These are phyloP conservation scores for Heliocybe sulcata DNA, from an alignment of 1,284 basidiomycete genomes.

Conservation along the genomic window DNA sequence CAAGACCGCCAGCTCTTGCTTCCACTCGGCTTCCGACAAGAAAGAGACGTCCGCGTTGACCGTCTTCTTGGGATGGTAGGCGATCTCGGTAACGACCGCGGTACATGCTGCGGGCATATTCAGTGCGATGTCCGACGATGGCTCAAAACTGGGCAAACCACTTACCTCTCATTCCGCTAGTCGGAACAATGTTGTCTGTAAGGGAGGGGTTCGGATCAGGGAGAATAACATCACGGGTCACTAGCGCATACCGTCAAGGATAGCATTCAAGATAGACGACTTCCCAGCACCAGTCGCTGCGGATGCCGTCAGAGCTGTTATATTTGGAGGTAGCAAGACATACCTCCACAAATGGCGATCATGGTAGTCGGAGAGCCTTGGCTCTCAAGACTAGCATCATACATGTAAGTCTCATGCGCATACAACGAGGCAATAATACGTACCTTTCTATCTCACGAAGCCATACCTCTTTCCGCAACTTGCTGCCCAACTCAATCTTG, in stretches of 20 bases:
- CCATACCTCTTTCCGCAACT: constrained; percentile 53
- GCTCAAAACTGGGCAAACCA: constrained; percentile 3
- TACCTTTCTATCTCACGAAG: constrained; percentile 44
- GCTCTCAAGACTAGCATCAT: constrained; percentile 30
- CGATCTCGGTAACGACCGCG: constrained; percentile 57
- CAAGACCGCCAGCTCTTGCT: constrained; percentile 43
- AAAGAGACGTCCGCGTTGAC: constrained; percentile 56
- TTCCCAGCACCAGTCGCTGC: constrained; percentile 56
- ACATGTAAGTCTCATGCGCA: background rate
- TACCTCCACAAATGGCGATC: constrained; percentile 56
- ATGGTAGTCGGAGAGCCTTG: constrained; percentile 47
- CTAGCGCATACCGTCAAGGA: constrained; percentile 41
- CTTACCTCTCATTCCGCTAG: constrained; percentile 54
- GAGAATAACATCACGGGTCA: background rate
- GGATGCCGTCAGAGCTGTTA: constrained; percentile 4
- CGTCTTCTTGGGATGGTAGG: constrained; percentile 42
- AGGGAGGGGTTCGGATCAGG: constrained; percentile 6
- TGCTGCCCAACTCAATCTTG: constrained; percentile 42
- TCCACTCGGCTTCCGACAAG: constrained; percentile 48
- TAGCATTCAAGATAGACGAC: constrained; percentile 51
- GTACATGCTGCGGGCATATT: constrained; percentile 43
- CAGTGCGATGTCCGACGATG: constrained; percentile 1
- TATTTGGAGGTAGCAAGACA: constrained; percentile 7
- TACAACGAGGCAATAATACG: constrained; percentile 9
- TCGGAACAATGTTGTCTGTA: constrained; percentile 54